Percentiles rank a stretch among this genome's conserved stretches.
Conservation (phyloP, 2,329 filamentous ascomycete species). For the Venturia effusa region DNA sequence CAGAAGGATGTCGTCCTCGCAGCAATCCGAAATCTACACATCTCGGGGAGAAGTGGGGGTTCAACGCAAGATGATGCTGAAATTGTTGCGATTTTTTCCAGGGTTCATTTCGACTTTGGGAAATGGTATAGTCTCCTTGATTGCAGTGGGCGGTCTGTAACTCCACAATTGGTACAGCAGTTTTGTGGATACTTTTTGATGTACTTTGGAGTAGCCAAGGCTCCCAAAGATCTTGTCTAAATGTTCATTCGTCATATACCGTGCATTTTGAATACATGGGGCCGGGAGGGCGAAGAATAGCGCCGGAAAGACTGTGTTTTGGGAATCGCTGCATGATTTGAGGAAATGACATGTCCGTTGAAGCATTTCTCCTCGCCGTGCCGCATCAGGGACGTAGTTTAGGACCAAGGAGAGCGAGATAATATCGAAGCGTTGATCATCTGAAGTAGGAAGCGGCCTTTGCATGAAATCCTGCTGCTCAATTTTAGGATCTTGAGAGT, state of each 20-base stretch:
- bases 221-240: constrained; percentile 63
- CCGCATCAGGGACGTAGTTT: constrained; percentile 80
- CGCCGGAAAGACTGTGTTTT: constrained; percentile 42
- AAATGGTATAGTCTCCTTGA: neutral
- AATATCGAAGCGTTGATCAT: constrained; percentile 64
- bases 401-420: constrained; percentile 87
- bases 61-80: constrained; percentile 11
- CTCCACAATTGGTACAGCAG: constrained; percentile 85
- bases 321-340: constrained; percentile 19
- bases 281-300: constrained; percentile 85
- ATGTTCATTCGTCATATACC: constrained; percentile 67
- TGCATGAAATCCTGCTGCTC: constrained; percentile 90
- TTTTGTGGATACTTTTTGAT: constrained; percentile 68
- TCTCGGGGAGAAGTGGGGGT: neutral
- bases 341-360: constrained; percentile 63
- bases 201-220: constrained; percentile 58
- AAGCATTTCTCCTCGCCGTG: constrained; percentile 74
- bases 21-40: neutral
- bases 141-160: constrained; percentile 21
- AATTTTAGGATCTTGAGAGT: constrained; percentile 75
- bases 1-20: neutral
- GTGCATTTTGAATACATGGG: constrained; percentile 79
- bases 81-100: constrained; percentile 12
- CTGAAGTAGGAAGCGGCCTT: constrained; percentile 54
- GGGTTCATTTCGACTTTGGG: constrained; percentile 12